phyloP scores from a whole-genome alignment of 306 rosid species.

The Cicer yamashitae region DNA sequence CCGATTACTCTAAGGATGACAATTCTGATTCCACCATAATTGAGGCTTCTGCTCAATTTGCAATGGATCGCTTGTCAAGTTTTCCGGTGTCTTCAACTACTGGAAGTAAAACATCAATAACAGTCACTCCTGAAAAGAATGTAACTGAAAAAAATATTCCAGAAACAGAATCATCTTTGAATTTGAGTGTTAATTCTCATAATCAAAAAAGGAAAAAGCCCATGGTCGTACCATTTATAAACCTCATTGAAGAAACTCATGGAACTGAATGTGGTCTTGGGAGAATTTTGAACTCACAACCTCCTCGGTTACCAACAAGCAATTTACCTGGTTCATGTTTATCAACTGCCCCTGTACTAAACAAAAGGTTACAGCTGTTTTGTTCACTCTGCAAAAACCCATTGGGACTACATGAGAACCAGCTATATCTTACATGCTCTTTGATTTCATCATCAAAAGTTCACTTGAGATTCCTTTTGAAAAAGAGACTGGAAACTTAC shows the following conservation, averaged over 20 bases:
- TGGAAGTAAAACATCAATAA: conserved; percentile 47
- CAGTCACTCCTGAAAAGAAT: conserved; percentile 66
- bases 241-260: conserved; percentile 54
- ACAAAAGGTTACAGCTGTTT: conserved; percentile 58
- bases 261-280: conserved; percentile 56
- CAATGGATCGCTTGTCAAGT: conserved; percentile 46
- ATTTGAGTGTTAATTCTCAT: conserved; percentile 85
- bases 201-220: conserved; percentile 73
- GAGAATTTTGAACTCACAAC: conserved; percentile 47
- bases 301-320: conserved; percentile 42
- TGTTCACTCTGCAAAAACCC: conserved; percentile 82
- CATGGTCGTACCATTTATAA: conserved; percentile 45
- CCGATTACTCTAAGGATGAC: conserved; percentile 58
- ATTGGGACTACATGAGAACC: conserved; percentile 76
- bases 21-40: conserved; percentile 54
- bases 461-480: conserved; percentile 64
- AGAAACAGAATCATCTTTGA: conserved; percentile 65
- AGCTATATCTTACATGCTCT: conserved; percentile 64
- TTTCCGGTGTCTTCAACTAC: conserved; percentile 41
- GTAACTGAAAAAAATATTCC: conserved; percentile 45
- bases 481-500: conserved; percentile 44
- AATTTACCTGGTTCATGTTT: conserved; percentile 44
- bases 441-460: conserved; percentile 58
- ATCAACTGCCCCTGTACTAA: conserved; percentile 52
- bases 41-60: conserved; percentile 60